Evolutionary conservation across 345 rosid genomes (phyloP).

Genomic region (Corchorus olitorius): DNA sequence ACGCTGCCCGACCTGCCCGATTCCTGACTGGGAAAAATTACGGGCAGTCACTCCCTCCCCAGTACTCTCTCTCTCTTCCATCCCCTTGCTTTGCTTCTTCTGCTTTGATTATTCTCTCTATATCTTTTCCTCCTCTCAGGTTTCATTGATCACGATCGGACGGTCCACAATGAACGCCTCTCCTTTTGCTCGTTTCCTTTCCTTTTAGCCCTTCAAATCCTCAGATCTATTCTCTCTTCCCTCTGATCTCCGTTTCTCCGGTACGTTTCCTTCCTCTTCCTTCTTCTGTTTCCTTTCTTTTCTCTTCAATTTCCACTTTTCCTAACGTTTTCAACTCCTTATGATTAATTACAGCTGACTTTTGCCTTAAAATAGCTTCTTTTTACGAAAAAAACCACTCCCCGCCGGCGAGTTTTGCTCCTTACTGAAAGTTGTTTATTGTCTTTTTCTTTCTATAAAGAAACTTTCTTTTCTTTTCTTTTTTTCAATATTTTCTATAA

Average conservation of each 20-base stretch:
- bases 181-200: constrained; percentile 27
- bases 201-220: constrained; percentile 41
- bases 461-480: background rate
- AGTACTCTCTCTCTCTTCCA: constrained; percentile 25
- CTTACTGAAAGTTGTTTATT: constrained; percentile 27
- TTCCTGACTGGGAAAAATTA: constrained; percentile 33
- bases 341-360: background rate
- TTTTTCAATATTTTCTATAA: background rate
- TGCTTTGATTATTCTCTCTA: constrained; percentile 28
- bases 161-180: constrained; percentile 53
- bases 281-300: background rate
- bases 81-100: background rate
- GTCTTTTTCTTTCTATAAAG: constrained; percentile 16
- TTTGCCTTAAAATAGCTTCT: background rate
- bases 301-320: background rate
- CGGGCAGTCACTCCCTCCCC: constrained; percentile 44
- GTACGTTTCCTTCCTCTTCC: constrained; percentile 29
- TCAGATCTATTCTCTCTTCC: constrained; percentile 45
- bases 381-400: background rate
- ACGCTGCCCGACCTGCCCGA: constrained; percentile 37
- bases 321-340: background rate
- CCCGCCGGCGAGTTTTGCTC: constrained; percentile 24
- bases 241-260: constrained; percentile 44
- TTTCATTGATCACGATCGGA: constrained; percentile 57
- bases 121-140: constrained; percentile 33